Percentiles rank a stretch among this genome's conserved stretches.
phyloP scores from a whole-genome alignment of 805 yeast genomes.

The Maudiozyma bulderi region DNA sequence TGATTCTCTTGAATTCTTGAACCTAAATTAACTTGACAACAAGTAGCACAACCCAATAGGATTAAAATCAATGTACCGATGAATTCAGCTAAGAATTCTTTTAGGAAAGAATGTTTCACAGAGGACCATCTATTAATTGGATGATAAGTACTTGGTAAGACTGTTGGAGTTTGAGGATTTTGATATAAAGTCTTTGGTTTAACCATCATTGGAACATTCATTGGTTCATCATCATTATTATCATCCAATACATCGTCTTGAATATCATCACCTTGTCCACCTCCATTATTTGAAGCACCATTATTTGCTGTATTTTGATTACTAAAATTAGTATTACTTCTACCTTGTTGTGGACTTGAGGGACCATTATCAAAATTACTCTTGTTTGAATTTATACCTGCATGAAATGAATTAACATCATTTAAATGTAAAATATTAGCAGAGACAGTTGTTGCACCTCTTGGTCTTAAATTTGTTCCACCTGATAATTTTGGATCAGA shows the following conservation, averaged over 20 bases:
- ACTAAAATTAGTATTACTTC: neutral
- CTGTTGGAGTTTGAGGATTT: conserved; percentile 31
- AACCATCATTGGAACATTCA: conserved; percentile 24
- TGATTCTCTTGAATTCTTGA: conserved; percentile 15
- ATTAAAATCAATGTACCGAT: conserved; percentile 40
- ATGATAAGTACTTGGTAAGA: conserved; percentile 30
- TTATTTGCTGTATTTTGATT: neutral
- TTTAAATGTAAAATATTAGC: conserved; percentile 17
- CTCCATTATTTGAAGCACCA: conserved; percentile 1
- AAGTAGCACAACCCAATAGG: conserved; percentile 40
- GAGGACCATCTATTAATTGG: conserved; percentile 30
- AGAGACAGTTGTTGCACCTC: conserved; percentile 15
- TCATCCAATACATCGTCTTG: neutral
- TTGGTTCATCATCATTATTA: conserved; percentile 5
- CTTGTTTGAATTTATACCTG: neutral
- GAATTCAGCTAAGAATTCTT: conserved; percentile 45
- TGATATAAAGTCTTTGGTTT: conserved; percentile 31
- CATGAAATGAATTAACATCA: neutral
- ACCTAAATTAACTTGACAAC: conserved; percentile 36
- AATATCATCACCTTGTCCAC: neutral
- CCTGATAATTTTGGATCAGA: conserved; percentile 3
- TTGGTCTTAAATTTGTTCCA: conserved; percentile 8
- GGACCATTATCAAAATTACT: neutral
- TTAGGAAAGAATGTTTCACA: conserved; percentile 27
- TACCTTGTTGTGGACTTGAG: neutral